These are phyloP conservation scores for Ascochyta koolunga DNA, from an alignment of 2,329 filamentous ascomycete genomes.

Conservation along the genomic window DNA sequence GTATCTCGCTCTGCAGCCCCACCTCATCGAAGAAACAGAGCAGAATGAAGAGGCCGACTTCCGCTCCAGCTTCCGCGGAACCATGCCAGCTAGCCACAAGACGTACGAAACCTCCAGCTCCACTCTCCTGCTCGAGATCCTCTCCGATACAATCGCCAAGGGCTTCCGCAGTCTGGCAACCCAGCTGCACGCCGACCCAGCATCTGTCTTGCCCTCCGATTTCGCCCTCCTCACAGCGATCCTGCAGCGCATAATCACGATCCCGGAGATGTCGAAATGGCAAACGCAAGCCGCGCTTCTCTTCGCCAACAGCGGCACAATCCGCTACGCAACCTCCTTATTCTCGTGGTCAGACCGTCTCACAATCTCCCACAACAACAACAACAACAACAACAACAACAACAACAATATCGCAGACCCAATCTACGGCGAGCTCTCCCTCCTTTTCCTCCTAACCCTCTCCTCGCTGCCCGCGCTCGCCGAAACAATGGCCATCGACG, in stretches of 20 bases:
- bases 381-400: too few relatives aligned
- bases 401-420: slow-evolving; percentile 72
- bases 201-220: slow-evolving; percentile 74
- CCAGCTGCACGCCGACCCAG: slow-evolving; percentile 77
- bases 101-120: slow-evolving; percentile 33
- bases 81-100: slow-evolving; percentile 53
- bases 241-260: slow-evolving; percentile 79
- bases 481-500: slow-evolving; percentile 88
- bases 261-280: slow-evolving; percentile 76
- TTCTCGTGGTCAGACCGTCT: slow-evolving; percentile 94
- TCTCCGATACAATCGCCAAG: slow-evolving; percentile 77
- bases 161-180: slow-evolving; percentile 83
- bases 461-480: slow-evolving; percentile 81
- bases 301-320: slow-evolving; percentile 68
- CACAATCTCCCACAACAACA: slow-evolving; percentile 56
- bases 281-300: slow-evolving; percentile 53
- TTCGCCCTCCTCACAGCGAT: slow-evolving; percentile 87
- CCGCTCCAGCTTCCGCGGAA: slow-evolving; percentile 45
- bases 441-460: slow-evolving; percentile 86
- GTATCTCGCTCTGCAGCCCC: slow-evolving; percentile 78
- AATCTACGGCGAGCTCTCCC: slow-evolving; percentile 89
- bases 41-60: slow-evolving; percentile 29
- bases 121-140: slow-evolving; percentile 71
- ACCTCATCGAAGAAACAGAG: slow-evolving; percentile 51
- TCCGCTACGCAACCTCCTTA: slow-evolving; percentile 81